These are phyloP conservation scores for Lyophyllum shimeji DNA, from an alignment of 768 basidiomycete genomes.

Conservation along the genomic window DNA sequence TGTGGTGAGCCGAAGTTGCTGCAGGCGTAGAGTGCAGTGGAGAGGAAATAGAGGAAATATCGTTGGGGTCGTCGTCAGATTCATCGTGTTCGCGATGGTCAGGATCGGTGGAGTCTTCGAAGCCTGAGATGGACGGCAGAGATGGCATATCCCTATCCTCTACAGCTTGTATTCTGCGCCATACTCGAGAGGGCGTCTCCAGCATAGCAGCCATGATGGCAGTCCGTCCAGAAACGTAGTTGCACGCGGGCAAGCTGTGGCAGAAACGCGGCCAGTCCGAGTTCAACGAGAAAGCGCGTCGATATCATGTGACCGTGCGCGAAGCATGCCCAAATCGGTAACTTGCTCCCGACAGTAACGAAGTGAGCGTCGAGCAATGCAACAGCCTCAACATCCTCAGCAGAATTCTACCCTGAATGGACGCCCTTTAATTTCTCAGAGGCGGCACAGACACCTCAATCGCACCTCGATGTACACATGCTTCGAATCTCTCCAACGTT, in stretches of 20 bases:
- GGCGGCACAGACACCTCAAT: too few species aligned
- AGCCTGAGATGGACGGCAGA: slow-evolving; percentile 70
- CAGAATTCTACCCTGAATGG: too few species aligned
- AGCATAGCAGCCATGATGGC: slow-evolving; percentile 48
- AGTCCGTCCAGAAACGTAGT: not conserved
- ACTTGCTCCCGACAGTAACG: too few species aligned
- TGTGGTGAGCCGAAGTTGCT: slow-evolving; percentile 42
- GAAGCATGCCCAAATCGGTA: not conserved
- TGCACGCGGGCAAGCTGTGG: not conserved
- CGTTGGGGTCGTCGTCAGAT: slow-evolving; percentile 38
- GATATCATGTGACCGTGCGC: slow-evolving; percentile 26
- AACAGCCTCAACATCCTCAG: too few species aligned
- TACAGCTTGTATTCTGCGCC: slow-evolving; percentile 78
- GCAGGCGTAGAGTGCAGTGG: slow-evolving; percentile 72
- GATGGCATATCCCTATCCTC: slow-evolving; percentile 80
- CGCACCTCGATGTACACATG: too few species aligned
- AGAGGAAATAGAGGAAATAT: slow-evolving; percentile 40
- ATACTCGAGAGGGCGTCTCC: slow-evolving; percentile 84
- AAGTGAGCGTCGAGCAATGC: too few species aligned
- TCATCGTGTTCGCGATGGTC: slow-evolving; percentile 26
- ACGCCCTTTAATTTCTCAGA: too few species aligned
- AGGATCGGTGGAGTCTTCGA: slow-evolving; percentile 59
- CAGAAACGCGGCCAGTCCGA: not conserved
- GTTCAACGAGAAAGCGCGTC: slow-evolving; percentile 15
- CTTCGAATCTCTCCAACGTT: too few species aligned